Conservation (phyloP, 2,329 filamentous ascomycete species). For the Penicillium verrucosum region DNA sequence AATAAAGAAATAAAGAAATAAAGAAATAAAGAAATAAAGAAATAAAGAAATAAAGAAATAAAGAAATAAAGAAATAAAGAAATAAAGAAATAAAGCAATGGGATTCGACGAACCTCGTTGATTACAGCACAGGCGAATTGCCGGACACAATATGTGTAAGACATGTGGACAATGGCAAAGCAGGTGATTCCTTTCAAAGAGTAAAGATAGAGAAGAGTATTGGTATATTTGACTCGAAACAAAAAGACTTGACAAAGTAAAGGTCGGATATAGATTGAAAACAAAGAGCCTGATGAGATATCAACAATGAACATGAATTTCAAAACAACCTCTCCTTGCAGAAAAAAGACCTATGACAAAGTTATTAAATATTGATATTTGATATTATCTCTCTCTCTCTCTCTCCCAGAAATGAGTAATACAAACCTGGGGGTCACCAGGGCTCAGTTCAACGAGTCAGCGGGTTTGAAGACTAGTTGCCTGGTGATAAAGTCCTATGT, state of each 20-base stretch:
- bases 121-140: neutral
- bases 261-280: neutral
- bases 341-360: neutral
- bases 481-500: neutral
- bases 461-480: neutral
- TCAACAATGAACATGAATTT: neutral
- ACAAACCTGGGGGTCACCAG: neutral
- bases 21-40: neutral
- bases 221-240: neutral
- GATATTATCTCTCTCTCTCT: neutral
- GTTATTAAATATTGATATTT: neutral
- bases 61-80: neutral
- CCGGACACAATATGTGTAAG: neutral
- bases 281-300: neutral
- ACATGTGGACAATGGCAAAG: constrained; percentile 14
- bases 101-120: neutral
- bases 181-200: constrained; percentile 24
- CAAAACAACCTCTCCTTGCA: neutral
- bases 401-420: neutral
- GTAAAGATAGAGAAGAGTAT: neutral
- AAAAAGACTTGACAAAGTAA: neutral
- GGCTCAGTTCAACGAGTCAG: neutral
- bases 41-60: neutral
- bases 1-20: neutral
- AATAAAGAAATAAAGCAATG: neutral